Percentiles rank a stretch among this genome's conserved stretches.
Evolutionary conservation across 192 early-diverging fungal species (phyloP).

Genomic region (Thamnidium elegans): DNA sequence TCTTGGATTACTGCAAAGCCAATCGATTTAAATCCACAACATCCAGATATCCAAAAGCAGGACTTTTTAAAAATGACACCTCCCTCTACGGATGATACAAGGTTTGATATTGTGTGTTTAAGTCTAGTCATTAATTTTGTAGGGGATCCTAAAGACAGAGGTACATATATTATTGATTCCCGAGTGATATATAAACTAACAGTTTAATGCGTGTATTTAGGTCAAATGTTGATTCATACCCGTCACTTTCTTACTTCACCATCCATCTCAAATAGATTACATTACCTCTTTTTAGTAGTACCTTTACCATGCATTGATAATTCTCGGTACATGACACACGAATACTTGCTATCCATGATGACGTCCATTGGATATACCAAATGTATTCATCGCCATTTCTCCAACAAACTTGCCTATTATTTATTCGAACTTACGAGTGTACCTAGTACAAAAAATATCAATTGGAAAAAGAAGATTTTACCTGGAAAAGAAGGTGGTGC

Average conservation of each 20-base stretch:
- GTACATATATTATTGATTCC: conserved; percentile 24
- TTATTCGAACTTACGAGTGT: conserved; percentile 49
- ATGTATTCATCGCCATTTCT: conserved; percentile 58
- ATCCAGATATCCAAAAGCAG: conserved; percentile 64
- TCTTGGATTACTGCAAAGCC: conserved; percentile 69
- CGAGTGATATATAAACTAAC: too few species aligned
- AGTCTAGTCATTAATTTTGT: conserved; percentile 90
- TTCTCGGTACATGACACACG: conserved; percentile 81
- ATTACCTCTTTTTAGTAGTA: conserved; percentile 73
- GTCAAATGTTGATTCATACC: conserved; percentile 35
- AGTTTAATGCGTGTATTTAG: conserved; percentile 13
- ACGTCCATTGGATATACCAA: conserved; percentile 58
- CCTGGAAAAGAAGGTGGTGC: conserved; percentile 50
- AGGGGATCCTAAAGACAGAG: conserved; percentile 67
- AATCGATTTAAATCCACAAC: conserved; percentile 89
- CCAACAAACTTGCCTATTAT: conserved; percentile 80
- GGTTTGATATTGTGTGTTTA: conserved; percentile 78
- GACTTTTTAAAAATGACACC: conserved; percentile 78
- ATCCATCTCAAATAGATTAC: not conserved
- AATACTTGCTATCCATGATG: conserved; percentile 64
- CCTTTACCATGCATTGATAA: conserved; percentile 82
- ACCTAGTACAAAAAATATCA: not conserved
- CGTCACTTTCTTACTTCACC: conserved; percentile 21
- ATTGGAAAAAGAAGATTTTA: conserved; percentile 64
- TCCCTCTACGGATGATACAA: conserved; percentile 35